phyloP scores from a whole-genome alignment of 192 early-diverging fungal genomes.

The Backusella luteola region DNA sequence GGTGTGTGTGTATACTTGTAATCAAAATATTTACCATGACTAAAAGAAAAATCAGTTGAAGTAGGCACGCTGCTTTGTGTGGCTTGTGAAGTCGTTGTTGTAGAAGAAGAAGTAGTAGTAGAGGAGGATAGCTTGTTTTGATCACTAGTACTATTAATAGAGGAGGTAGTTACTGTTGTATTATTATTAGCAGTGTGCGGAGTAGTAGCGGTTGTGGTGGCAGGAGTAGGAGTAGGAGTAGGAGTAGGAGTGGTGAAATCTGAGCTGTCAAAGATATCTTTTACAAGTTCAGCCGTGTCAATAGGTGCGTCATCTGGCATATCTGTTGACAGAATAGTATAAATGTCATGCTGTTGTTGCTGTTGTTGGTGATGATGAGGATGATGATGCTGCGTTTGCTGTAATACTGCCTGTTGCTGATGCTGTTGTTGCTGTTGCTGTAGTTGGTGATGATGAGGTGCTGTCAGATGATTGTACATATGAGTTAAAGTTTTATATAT shows the following conservation, averaged over 20 bases:
- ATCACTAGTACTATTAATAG: background rate
- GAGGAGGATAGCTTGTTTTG: background rate
- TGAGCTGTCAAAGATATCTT: conserved; percentile 7
- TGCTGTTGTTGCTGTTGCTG: background rate
- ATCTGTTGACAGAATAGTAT: conserved; percentile 2
- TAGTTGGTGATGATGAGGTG: background rate
- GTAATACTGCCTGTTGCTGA: background rate
- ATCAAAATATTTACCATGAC: background rate
- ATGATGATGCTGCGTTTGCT: background rate
- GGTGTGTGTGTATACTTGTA: no score
- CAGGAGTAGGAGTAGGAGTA: background rate
- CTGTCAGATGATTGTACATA: background rate
- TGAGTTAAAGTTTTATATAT: background rate
- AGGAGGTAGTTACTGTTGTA: background rate
- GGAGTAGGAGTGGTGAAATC: background rate
- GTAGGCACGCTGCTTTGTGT: background rate
- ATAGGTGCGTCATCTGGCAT: conserved; percentile 9
- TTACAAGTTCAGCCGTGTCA: conserved; percentile 7
- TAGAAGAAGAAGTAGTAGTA: background rate
- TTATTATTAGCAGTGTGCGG: background rate
- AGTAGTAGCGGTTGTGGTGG: background rate
- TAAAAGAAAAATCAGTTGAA: conserved; percentile 10
- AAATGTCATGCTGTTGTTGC: background rate
- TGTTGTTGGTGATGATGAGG: background rate
- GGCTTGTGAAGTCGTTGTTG: background rate